A percentile compares a stretch with the other conserved stretches of the same genome.
Evolutionary conservation across 1,284 basidiomycete genomes (phyloP).

Genomic region (Porogramme epimiltina): DNA sequence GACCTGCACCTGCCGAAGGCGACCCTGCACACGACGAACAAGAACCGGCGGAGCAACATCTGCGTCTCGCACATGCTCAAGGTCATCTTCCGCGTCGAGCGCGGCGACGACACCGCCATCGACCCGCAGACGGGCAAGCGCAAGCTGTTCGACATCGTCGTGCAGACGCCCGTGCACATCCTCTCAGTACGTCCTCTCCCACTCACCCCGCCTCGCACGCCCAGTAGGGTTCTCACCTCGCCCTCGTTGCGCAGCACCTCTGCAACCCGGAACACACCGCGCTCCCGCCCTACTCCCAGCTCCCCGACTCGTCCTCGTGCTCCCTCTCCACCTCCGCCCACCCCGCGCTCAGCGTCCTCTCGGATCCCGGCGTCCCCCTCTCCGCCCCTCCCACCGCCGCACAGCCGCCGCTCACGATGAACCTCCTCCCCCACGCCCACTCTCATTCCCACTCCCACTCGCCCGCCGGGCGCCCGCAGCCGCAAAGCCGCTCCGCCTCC

Average conservation of each 20-base stretch:
- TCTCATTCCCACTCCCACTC: constrained; percentile 6
- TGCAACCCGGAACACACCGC: constrained; percentile 80
- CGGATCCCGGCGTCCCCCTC: not conserved
- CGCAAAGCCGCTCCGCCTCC: constrained; percentile 4
- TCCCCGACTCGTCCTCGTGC: constrained; percentile 8
- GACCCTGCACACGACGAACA: constrained; percentile 82
- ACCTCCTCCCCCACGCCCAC: constrained; percentile 13
- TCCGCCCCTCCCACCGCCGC: not conserved
- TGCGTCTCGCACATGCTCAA: constrained; percentile 81
- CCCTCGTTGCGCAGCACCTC: constrained; percentile 56
- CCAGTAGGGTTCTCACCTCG: not conserved
- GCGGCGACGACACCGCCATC: constrained; percentile 67
- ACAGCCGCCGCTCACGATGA: not conserved
- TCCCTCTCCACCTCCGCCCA: constrained; percentile 1
- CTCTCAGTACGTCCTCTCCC: constrained; percentile 63
- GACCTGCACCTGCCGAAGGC: constrained; percentile 58
- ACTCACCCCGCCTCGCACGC: constrained; percentile 11
- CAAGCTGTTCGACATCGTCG: constrained; percentile 90
- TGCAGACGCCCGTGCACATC: constrained; percentile 81
- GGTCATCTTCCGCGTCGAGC: constrained; percentile 83
- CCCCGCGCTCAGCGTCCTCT: not conserved
- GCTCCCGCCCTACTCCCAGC: constrained; percentile 67
- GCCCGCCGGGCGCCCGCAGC: constrained; percentile 1
- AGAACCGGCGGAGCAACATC: constrained; percentile 83
- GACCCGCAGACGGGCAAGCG: constrained; percentile 71